Evolutionary conservation across 305 asterid species (phyloP), one percentile per base, ranked within the genome.

Genomic region (Stenogyne calaminthoides): DNA sequence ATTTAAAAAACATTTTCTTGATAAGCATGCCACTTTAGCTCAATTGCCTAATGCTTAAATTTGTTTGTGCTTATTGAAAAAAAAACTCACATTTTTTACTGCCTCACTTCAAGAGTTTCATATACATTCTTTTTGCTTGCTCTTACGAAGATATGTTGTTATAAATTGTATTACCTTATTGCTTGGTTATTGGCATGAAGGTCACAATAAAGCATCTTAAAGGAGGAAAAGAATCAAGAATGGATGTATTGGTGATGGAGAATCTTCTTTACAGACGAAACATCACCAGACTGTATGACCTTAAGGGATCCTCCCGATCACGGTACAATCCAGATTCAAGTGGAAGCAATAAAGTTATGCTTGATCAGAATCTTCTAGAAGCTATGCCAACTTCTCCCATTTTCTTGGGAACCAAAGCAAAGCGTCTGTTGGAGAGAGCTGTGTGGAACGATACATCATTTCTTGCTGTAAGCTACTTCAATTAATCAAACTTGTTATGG

Each of bases 181-280:
- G 57, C 58, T 71, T 73, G 67, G 76, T 59, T 69, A 62, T 71
- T 76, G 72, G 59, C 51, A 32, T 79, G 67, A 70, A 92, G 98
- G 95, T 92, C 70, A 79, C 93, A 0, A 67, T 91, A 52, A 92
- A 92, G 86, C 85, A 88, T 79, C 69, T 81, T 74, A 90, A 90
- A 80, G 93, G 96, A 29, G 98, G 98, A 65, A 92, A 87, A 71
- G 97, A 92, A 84, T 51, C 86, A 37, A 85, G 80, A 80, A 91
- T 90, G 91, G 96, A 92, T 82, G 93, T 92, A 62, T 73, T 92
- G 87, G 98, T 93, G 76, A 93, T 91, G 97, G 98, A 93, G 83
- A 93, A 91, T 83, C 96, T 93, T 80, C 91, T 91, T 29, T 90
- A 81, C 80, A 82, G 79, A 81, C 91, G 95, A 67, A 85, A 86